Evolutionary conservation across 768 basidiomycete genomes (phyloP).

Genomic region (Auriculariales sp.): DNA sequence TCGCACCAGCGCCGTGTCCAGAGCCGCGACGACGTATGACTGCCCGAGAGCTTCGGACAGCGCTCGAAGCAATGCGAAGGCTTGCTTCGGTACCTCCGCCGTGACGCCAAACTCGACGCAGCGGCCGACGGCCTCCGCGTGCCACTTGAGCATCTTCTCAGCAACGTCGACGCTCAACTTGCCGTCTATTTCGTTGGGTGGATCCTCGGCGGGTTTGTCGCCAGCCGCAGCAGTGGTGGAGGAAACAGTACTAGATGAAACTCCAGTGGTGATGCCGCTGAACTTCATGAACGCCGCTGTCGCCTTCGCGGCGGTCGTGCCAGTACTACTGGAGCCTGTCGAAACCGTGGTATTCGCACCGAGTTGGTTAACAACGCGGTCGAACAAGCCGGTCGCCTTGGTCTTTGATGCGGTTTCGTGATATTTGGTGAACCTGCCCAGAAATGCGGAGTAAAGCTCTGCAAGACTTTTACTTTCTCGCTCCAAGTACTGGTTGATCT

Average conservation of each 20-base stretch:
- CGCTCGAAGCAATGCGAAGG: constrained; percentile 66
- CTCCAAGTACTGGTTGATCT: constrained; percentile 84
- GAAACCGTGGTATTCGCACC: constrained; percentile 45
- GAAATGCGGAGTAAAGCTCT: constrained; percentile 58
- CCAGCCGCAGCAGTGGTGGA: constrained; percentile 23
- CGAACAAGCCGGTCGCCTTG: constrained; percentile 65
- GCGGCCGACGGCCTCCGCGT: constrained; percentile 90
- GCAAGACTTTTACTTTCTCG: constrained; percentile 75
- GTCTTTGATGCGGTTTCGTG: constrained; percentile 60
- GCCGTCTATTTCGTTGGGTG: constrained; percentile 69
- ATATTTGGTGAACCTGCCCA: constrained; percentile 69
- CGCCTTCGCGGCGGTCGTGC: constrained; percentile 60
- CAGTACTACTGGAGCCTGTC: constrained; percentile 40
- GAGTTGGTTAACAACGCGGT: constrained; percentile 83
- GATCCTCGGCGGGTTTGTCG: constrained; percentile 50
- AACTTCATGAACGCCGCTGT: constrained; percentile 84
- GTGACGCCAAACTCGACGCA: constrained; percentile 77
- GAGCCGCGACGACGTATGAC: constrained; percentile 78
- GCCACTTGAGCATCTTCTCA: constrained; percentile 91
- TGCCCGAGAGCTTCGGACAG: constrained; percentile 75
- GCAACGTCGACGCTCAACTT: constrained; percentile 57
- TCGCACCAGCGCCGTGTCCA: constrained; percentile 72
- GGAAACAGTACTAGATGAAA: constrained; percentile 9
- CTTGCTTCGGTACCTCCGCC: constrained; percentile 86
- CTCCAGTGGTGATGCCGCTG: constrained; percentile 53